Percentiles rank a stretch among this genome's conserved stretches.
Evolutionary conservation across 2,329 filamentous ascomycete species (phyloP).

Genomic region (Verticillium zaregamsianum): DNA sequence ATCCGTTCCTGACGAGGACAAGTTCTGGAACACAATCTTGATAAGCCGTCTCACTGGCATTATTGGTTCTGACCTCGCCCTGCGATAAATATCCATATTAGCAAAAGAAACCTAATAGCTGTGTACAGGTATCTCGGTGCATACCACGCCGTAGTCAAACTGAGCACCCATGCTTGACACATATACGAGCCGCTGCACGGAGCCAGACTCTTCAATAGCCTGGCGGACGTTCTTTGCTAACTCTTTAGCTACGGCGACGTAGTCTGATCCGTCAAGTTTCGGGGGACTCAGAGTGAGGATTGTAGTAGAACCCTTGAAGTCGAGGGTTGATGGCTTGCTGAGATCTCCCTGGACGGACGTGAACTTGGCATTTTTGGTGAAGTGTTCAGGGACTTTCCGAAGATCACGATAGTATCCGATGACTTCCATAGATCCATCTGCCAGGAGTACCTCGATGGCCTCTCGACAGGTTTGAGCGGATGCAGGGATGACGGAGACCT

Average conservation of each 20-base stretch:
- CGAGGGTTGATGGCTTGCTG: slow-evolving; percentile 20
- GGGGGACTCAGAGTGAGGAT: slow-evolving; percentile 28
- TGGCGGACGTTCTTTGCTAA: slow-evolving; percentile 21
- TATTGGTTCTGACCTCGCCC: slow-evolving; percentile 32
- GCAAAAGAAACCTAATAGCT: not conserved
- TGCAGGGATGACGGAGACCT: slow-evolving; percentile 25
- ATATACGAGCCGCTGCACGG: slow-evolving; percentile 24
- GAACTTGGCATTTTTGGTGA: slow-evolving; percentile 19
- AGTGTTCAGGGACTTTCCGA: slow-evolving; percentile 21
- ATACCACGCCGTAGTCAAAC: slow-evolving; percentile 24
- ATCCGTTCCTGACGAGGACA: slow-evolving; percentile 25
- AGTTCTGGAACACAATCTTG: slow-evolving; percentile 15
- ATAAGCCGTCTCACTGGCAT: slow-evolving; percentile 22
- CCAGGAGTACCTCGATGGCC: slow-evolving; percentile 22
- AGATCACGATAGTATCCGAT: slow-evolving; percentile 24
- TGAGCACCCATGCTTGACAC: slow-evolving; percentile 27
- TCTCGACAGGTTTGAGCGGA: slow-evolving; percentile 24
- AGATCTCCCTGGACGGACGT: slow-evolving; percentile 22
- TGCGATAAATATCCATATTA: slow-evolving; percentile 7
- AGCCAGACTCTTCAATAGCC: slow-evolving; percentile 18
- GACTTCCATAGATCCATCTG: slow-evolving; percentile 13
- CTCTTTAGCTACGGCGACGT: slow-evolving; percentile 11
- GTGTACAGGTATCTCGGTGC: not conserved
- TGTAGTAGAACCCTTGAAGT: slow-evolving; percentile 23
- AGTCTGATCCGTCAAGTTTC: slow-evolving; percentile 17